Evolutionary conservation across 192 early-diverging fungal genomes (phyloP), one percentile per base, ranked within the genome.

Genomic region (Jimgerdemannia flammicorona): DNA sequence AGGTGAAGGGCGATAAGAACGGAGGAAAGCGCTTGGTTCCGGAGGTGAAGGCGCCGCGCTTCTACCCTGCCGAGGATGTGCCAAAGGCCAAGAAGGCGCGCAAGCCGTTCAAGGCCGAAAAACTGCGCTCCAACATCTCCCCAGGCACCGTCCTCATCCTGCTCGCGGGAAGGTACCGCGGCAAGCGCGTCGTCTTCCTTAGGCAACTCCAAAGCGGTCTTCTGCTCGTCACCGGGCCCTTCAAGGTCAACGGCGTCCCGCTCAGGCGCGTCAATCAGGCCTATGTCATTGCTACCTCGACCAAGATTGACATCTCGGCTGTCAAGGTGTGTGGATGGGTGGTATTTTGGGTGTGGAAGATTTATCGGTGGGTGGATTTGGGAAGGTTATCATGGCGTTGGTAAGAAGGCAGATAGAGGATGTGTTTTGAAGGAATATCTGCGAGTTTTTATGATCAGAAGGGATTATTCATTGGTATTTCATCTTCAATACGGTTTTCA

Each of bases 281-380:
- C 77, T 99, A 97, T 88, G 98, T 96, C 79, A 93, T 98, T 84
- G 97, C 97, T 80, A 99, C 97, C 81, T 98, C 98, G 80, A 98
- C 98, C 91, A 98, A 97, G 90, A 80, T 99, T 72, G 95, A 99
- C 80, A 70, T 99, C 71, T 87, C 91, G 74, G 85, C 84, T 75
- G 87, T 91, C 83, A 86, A 89, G 80, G 89, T 29, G 29, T 29
- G 29, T 29, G 29, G 29, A 29, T 29, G 29, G 29, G 29, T 29
- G 29, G 29, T 29, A 1, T 29, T 29, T 29, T 29, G 29, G 29
- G 29, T 71, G 78, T 69, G 17, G 41, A 7, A 67, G 39, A 44
- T 64, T 67, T 70, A 14, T 66, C 11, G 18, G 19, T 70, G 44
- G 14, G 19, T 71, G 67, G 19, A 3, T n/a, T 14, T 74, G 19